Percentiles rank a stretch among this genome's conserved stretches.
phyloP scores from a whole-genome alignment of 208 protist species.

The Porcisia hertigi region DNA sequence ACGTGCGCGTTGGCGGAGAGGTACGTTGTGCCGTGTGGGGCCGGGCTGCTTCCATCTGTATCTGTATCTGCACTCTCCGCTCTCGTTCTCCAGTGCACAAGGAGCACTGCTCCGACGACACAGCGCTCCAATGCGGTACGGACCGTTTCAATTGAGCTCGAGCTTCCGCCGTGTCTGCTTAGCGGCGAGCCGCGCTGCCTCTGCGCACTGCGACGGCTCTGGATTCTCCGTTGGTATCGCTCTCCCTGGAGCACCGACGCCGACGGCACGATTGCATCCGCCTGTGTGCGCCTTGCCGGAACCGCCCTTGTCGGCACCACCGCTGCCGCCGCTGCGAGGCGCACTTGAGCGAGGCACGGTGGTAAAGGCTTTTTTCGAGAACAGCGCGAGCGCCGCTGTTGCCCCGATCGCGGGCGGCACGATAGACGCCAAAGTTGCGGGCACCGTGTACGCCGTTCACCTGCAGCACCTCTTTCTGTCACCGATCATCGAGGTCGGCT shows the following conservation, averaged over 20 bases:
- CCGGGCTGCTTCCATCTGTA: not conserved
- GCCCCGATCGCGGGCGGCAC: constrained; percentile 48
- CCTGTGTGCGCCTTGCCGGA: not conserved
- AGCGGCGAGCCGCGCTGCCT: not conserved
- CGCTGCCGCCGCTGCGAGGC: constrained; percentile 4
- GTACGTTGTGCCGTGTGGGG: not conserved
- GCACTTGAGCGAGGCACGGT: constrained; percentile 37
- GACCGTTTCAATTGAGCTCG: not conserved
- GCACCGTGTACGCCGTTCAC: constrained; percentile 75
- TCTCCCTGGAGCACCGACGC: not conserved
- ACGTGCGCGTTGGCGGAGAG: not conserved
- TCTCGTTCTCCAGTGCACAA: not conserved
- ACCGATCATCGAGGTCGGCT: constrained; percentile 76
- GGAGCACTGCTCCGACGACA: not conserved
- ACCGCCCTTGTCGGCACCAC: not conserved
- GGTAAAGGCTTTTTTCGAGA: constrained; percentile 60
- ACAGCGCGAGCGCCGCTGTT: constrained; percentile 41
- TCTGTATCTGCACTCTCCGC: not conserved
- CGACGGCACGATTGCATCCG: no score
- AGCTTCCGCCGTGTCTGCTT: not conserved
- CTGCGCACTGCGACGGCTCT: not conserved
- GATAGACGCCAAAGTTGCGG: constrained; percentile 64
- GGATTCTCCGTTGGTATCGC: not conserved
- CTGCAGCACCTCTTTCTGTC: constrained; percentile 61
- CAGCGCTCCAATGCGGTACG: not conserved